phyloP scores from a whole-genome alignment of 78 protist genomes.

The Emiliania huxleyi region DNA sequence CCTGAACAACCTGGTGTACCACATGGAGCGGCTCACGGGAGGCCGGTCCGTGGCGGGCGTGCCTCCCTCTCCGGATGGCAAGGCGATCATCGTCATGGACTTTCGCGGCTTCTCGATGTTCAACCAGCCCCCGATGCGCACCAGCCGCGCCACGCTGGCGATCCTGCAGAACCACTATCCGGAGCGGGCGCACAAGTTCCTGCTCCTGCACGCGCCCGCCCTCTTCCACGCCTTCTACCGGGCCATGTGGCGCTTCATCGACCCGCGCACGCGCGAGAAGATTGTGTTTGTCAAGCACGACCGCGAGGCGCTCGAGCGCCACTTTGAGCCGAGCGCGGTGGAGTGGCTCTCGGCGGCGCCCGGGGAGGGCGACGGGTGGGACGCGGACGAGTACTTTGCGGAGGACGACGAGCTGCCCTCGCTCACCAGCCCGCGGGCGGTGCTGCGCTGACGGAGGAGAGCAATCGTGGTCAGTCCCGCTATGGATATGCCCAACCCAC shows the following conservation, averaged over 20 bases:
- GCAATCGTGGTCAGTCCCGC: too few species aligned
- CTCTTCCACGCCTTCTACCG: not conserved
- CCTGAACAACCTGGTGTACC: not conserved
- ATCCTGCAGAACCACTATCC: not conserved
- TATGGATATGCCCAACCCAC: too few species aligned
- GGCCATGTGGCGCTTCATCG: not conserved
- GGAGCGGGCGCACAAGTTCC: not conserved
- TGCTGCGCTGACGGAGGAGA: too few species aligned
- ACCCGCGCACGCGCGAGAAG: not conserved
- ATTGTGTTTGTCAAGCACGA: not conserved
- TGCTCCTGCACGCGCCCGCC: not conserved
- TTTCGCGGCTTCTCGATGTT: not conserved
- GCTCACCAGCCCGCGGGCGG: too few species aligned
- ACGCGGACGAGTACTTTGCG: too few species aligned
- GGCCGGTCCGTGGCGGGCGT: not conserved
- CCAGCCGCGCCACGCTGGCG: not conserved
- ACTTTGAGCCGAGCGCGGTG: not conserved
- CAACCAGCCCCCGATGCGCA: not conserved
- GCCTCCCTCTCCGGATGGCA: not conserved
- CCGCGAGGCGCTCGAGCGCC: not conserved
- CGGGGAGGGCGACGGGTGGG: too few species aligned
- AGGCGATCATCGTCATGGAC: not conserved
- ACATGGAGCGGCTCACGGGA: not conserved
- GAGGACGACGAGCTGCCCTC: too few species aligned
- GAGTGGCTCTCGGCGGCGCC: not conserved